Percentiles rank a stretch among this genome's conserved stretches.
Conservation (phyloP, 2,329 filamentous ascomycete species). For the Lasiodiplodia hormozganensis region DNA sequence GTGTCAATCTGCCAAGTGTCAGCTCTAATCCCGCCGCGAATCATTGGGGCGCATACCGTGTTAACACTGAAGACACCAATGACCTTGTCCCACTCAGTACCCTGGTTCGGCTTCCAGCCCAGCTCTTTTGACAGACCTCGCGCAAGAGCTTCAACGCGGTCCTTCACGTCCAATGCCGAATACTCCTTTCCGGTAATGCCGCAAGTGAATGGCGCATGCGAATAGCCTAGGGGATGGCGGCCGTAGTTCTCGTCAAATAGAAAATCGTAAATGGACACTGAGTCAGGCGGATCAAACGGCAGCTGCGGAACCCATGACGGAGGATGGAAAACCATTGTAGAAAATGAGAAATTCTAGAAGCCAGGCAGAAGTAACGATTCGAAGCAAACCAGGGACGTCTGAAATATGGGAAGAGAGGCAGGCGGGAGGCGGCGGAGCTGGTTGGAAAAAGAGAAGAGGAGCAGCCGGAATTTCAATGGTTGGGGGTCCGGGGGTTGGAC, state of each 20-base stretch:
- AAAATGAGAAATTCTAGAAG: not conserved
- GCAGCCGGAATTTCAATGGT: not conserved
- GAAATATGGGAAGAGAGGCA: not conserved
- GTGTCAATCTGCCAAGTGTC: slow-evolving; percentile 69
- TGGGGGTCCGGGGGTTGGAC: not conserved
- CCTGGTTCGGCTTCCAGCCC: slow-evolving; percentile 72
- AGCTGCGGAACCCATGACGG: slow-evolving; percentile 68
- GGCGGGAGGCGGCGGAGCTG: not conserved
- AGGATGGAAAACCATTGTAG: slow-evolving; percentile 61
- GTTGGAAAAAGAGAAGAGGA: slow-evolving; percentile 6
- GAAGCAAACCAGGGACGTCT: not conserved
- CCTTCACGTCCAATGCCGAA: slow-evolving; percentile 66
- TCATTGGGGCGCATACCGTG: slow-evolving; percentile 58
- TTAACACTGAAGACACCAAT: slow-evolving; percentile 80
- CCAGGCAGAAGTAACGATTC: not conserved
- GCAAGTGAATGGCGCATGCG: slow-evolving; percentile 77
- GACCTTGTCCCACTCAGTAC: slow-evolving; percentile 83
- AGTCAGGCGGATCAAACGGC: slow-evolving; percentile 73
- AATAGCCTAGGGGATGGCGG: slow-evolving; percentile 66
- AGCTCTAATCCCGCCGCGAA: slow-evolving; percentile 29
- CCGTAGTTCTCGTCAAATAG: slow-evolving; percentile 76
- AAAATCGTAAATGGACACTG: slow-evolving; percentile 77
- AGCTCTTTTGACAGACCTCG: slow-evolving; percentile 74
- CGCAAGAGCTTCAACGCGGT: slow-evolving; percentile 71
- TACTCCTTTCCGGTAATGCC: slow-evolving; percentile 74